Base-by-base conservation (phyloP, 1,139 yeast species). In the Kodamaea arcana region DNA sequence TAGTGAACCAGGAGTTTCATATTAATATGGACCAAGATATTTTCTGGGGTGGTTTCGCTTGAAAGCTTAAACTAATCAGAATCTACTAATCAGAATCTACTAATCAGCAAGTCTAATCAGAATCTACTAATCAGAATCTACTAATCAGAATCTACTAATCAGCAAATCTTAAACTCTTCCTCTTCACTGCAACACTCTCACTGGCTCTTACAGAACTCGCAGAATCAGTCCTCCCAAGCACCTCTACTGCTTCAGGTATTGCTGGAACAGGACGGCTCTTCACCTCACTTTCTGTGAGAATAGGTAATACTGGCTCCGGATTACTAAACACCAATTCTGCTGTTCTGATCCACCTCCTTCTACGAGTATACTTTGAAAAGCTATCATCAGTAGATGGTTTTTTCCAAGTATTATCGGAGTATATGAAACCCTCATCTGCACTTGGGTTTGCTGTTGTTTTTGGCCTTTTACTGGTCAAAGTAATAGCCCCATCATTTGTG, bases 281-380 rank as follows among this genome's bases (percentile, higher is more conserved):
- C 17, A 17, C 28, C 17, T 25, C 28, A 4, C 24, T 14, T 3
- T 28, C 20, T 15, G 35, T 14, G 24, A 24, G 27, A 3, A 23
- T 24, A 21, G 24, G 32, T 14, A 20, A 18, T 22, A 23, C 33
- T 11, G 6, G 39, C 11, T 34, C 41, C 11, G 36, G 31, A 21
- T 44, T 44, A 33, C 55, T 58, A 34, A 73, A 69, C 2, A 84
- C 80, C 49, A 90, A 71, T 58, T 88, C 96, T 0, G 97, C 98
- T 0, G 94, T 86, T 47, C 97, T 75, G 18, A 90, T 77, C 98
- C 98, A 92, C 55, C 97, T 72, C 62, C 98, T 76, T 55, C 96
- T 76, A 57, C 98, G 75, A 6, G 98, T 92, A 54, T 87, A 92
- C 59, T 87, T 88, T 24, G 94, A 80, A 58, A 81, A 90, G 3